Evolutionary conservation across 768 basidiomycete species (phyloP), one percentile per base, ranked within the genome.

Genomic region (Rhizopogon salebrosus): DNA sequence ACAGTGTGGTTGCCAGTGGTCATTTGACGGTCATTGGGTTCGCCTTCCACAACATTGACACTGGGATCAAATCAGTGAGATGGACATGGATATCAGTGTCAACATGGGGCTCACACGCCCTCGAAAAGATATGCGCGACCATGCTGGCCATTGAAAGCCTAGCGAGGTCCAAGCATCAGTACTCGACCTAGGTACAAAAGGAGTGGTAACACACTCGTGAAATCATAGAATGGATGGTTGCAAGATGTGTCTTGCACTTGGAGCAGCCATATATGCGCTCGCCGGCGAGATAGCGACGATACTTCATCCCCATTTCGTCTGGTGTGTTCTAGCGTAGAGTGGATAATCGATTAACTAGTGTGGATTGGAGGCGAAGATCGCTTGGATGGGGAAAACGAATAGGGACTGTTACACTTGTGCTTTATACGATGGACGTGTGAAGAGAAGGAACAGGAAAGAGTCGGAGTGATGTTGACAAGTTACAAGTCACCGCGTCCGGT

Each of bases 101-200:
- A 51, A 61, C 41, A 60, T 14, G 41, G 35, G 20, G 72, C 93
- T 78, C 70, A 95, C 95, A 97, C 94, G 59, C 79, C 83, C 49
- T 95, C 91, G 63, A 98, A 95, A 57, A 98, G 83, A 68, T 95
- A 94, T 16, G 95, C 95, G 53, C 91, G 79, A 16, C 95, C 95
- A 69, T 97, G 93, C 70, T 97, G 93, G 24, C 95, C 95, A 57
- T 92, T 94, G 78, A 98, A 98, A 40, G 91, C 90, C 95, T 98
- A 68, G 39, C 51, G 57, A 53, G 49, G 62, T 38, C 41, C 42
- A n/a, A n/a, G 57, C 16, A 66, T 62, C 43, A 48, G 29, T 51
- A 38, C 40, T 39, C 43, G 16, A 48, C 40, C 34, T 29, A 52
- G 18, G 26, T 45, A 29, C 40, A 38, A 29, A 18, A 41, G 41